Conservation (phyloP, 768 basidiomycete species). For the Chiua virens region DNA sequence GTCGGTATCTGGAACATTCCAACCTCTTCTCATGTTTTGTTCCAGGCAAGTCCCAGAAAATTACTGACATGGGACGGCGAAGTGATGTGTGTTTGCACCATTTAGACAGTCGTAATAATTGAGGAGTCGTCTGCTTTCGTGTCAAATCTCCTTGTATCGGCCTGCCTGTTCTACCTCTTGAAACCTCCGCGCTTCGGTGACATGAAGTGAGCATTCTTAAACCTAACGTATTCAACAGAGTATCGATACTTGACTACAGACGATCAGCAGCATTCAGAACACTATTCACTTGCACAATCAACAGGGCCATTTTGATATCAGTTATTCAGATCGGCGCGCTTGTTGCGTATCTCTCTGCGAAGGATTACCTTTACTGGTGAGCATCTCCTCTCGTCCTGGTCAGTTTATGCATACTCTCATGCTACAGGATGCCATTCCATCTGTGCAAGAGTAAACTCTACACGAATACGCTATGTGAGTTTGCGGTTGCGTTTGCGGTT, state of each 20-base stretch:
- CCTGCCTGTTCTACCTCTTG: conserved; percentile 14
- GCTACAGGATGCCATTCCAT: conserved; percentile 21
- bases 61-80: background rate
- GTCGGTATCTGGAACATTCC: conserved; percentile 6
- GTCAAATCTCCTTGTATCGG: conserved; percentile 15
- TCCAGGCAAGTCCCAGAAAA: conserved; percentile 10
- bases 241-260: background rate
- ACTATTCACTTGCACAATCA: conserved; percentile 17
- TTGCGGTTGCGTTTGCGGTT: background rate
- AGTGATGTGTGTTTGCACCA: background rate
- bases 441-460: conserved; percentile 26
- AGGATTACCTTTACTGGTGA: conserved; percentile 18
- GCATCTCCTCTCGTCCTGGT: background rate
- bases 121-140: conserved; percentile 16
- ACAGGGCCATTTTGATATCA: conserved; percentile 19
- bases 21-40: conserved; percentile 1
- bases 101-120: conserved; percentile 5
- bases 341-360: conserved; percentile 11
- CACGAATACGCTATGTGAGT: conserved; percentile 20
- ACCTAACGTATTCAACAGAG: background rate
- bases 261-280: conserved; percentile 11
- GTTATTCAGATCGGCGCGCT: conserved; percentile 19
- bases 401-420: background rate
- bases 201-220: conserved; percentile 2
- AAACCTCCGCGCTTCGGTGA: conserved; percentile 3